These are phyloP conservation scores for Lumnitzera littorea DNA, from an alignment of 345 rosid genomes.

Conservation along the genomic window DNA sequence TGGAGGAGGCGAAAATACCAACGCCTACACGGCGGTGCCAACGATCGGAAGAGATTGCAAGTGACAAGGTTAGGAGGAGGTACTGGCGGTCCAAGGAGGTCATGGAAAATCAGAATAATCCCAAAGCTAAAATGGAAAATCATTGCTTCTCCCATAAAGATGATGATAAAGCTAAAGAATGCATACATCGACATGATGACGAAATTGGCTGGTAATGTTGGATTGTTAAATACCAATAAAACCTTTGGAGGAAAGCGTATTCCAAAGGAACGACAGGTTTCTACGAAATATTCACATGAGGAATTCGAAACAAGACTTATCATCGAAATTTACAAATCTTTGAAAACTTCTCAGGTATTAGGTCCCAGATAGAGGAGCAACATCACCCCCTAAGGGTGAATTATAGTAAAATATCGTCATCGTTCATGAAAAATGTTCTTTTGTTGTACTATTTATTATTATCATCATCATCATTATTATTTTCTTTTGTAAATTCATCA, in stretches of 20 bases:
- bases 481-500: no score
- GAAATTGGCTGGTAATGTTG: not conserved
- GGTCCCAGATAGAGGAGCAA: not conserved
- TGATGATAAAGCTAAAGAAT: not conserved
- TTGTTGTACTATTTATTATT: no score
- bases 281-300: not conserved
- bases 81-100: not conserved
- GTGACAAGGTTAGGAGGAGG: constrained; percentile 9
- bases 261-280: not conserved
- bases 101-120: constrained; percentile 7
- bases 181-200: not conserved
- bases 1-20: constrained; percentile 10
- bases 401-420: no score
- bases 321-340: not conserved
- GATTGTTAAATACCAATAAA: not conserved
- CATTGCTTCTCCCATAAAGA: not conserved
- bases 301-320: not conserved
- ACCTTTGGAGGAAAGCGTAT: not conserved
- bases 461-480: no score
- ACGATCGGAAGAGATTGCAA: constrained; percentile 1
- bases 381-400: no score
- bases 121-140: constrained; percentile 7
- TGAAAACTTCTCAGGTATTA: not conserved
- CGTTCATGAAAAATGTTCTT: no score
- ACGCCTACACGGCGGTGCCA: not conserved